Base-by-base conservation (phyloP, 2,329 filamentous ascomycete genomes). In the Ophiostoma sp. region DNA sequence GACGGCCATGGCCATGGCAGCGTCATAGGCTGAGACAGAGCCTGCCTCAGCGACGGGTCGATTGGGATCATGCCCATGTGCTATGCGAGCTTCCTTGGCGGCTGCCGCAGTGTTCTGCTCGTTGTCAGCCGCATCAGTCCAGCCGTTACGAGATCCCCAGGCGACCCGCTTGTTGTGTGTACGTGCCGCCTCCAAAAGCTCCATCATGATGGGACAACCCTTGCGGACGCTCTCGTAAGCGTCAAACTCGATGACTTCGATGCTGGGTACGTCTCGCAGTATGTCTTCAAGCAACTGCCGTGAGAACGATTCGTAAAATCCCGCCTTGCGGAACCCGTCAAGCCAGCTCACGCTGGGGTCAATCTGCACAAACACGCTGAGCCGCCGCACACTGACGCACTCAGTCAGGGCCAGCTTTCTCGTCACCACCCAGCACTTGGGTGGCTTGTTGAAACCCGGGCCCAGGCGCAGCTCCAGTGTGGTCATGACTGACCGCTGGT, bases 301-400 rank as follows among this genome's bases (percentile, higher is more conserved):
- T 40, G 84, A 87, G 74, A 92, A 93, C 5, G 76, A 77, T 70
- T 91, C 90, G 74, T 91, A 93, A 71, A 90, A 92, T 1, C 87
- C 85, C 40, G 88, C 83, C 40, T 84, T 82, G 14, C 89, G 83
- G 73, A 89, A 93, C 0, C 89, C 89, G 67, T 85, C 84, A 73
- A 91, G 92, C 27, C 87, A 79, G 41, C 81, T 82, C 72, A 89
- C 84, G 66, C 87, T 89, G 0, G 90, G 89, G 74, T 93, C 90
- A 71, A 84, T 85, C 76, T 93, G 87, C 38, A 92, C 85, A 74
- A 90, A 90, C 11, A 93, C 83, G 40, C 83, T 85, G 64, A 93
- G 76, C 14, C 80, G 81, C 42, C 83, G 81, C 27, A 90, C 83
- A 64, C 82, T 85, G 68, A 77, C 77, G 75, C 87, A 89, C 66